Base-by-base conservation (phyloP, 2,329 filamentous ascomycete species). In the Pyrenophora tritici-repentis region DNA sequence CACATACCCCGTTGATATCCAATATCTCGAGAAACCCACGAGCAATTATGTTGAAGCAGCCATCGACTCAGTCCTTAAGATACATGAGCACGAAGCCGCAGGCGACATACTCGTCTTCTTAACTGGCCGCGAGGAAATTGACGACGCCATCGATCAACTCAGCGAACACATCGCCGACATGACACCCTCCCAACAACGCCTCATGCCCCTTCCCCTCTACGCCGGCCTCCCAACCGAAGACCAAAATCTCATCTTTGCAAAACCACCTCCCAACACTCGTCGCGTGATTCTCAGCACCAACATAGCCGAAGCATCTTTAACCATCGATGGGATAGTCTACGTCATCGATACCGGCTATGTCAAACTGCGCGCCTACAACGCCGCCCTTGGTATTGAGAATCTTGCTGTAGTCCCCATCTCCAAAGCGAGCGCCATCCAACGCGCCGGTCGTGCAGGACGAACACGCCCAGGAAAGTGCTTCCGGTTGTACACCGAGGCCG, bases 251-350 rank as follows among this genome's bases (percentile, higher is more conserved):
- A 88, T 97, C 34, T 97, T 97, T 69, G 91, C 96, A 63, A 86
- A 88, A 46, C 79, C 91, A 2, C 86, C 90, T 0, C 86, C 90
- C 54, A 87, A 92, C 52, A 92, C 87, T 1, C 84, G 94, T 35
- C 97, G 97, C 70, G 89, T 97, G 33, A 89, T 99, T 31, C 87
- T 97, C 59, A 88, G 90, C 3, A 97, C 94, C 51, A 97, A 97
- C 70, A 97, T 97, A 58, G 91, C 94, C 10, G 94, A 99, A 77
- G 93, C 94, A 4, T 96, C 91, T 1, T 88, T 99, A 36, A 97
- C 94, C 89, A 13, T 97, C 48, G 87, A 94, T 45, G 91, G 91
- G 2, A 92, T 97, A 53, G 86, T 91, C 47, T 96, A 90, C 66
- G 93, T 99, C 5, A 78, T 97, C 42, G 94, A 99, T 72, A 87